Percentiles rank a stretch among this genome's conserved stretches.
Evolutionary conservation across 2,329 filamentous ascomycete genomes (phyloP).

Genomic region (Ophidiomyces ophidiicola): DNA sequence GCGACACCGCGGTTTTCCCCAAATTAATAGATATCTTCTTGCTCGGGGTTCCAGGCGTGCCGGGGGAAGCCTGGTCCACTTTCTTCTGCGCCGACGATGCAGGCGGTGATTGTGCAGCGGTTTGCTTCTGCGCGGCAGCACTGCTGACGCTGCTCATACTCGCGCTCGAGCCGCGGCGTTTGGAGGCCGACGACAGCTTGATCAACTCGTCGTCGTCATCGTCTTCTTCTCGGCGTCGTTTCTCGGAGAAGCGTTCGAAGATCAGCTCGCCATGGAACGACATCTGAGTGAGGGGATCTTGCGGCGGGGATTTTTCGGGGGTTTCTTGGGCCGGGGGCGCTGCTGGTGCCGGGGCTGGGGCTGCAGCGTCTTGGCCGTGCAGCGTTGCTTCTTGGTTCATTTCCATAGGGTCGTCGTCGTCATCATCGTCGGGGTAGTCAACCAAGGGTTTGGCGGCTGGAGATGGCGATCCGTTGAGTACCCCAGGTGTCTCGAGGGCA

Average conservation of each 20-base stretch:
- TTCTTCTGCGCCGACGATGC: conserved; percentile 17
- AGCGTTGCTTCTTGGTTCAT: conserved; percentile 31
- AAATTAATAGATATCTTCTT: conserved; percentile 34
- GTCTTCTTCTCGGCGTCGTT: conserved; percentile 73
- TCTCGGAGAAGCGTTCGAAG: conserved; percentile 45
- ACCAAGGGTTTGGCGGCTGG: conserved; percentile 55
- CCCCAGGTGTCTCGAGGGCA: conserved; percentile 23
- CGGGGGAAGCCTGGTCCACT: conserved; percentile 1
- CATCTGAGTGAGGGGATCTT: conserved; percentile 1
- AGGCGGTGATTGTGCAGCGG: conserved; percentile 9
- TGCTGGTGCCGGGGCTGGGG: conserved; percentile 15
- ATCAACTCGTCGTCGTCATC: conserved; percentile 87
- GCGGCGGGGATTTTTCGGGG: not conserved
- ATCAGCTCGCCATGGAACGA: conserved; percentile 4
- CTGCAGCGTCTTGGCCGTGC: too few species aligned
- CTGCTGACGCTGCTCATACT: conserved; percentile 24
- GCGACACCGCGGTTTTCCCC: conserved; percentile 16
- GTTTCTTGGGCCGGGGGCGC: conserved; percentile 3
- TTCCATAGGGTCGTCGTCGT: conserved; percentile 56
- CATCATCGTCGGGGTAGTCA: conserved; percentile 81
- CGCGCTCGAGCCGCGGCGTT: conserved; percentile 32
- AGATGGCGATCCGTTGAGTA: conserved; percentile 42
- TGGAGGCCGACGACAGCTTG: conserved; percentile 52
- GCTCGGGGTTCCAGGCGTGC: conserved; percentile 20
- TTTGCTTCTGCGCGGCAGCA: conserved; percentile 7